A percentile compares a stretch with the other conserved stretches of the same genome.
Conservation (phyloP, 768 basidiomycete species). For the Lanmaoa rubissima region DNA sequence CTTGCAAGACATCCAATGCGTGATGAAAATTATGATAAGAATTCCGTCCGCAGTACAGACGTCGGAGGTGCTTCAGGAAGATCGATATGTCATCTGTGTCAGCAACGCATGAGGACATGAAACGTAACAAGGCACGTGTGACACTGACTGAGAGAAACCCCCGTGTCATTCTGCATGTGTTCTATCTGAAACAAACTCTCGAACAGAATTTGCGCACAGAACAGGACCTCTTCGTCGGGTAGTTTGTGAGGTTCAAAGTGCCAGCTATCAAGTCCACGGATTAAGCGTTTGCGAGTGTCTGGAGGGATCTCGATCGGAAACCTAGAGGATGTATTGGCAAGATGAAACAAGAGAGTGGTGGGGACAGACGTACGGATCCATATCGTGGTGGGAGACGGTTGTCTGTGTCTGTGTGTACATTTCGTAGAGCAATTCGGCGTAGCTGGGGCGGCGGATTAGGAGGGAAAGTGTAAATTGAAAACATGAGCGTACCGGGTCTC, state of each 20-base stretch:
- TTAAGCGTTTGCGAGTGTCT: slow-evolving; percentile 58
- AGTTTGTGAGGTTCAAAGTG: slow-evolving; percentile 87
- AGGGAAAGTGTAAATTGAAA: neutral
- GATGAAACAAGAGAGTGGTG: neutral
- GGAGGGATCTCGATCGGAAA: slow-evolving; percentile 47
- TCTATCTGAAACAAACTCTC: slow-evolving; percentile 81
- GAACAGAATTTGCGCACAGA: slow-evolving; percentile 83
- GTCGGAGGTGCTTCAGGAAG: slow-evolving; percentile 86
- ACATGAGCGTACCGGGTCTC: slow-evolving; percentile 45
- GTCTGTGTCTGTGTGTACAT: slow-evolving; percentile 81
- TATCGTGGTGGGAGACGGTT: slow-evolving; percentile 56
- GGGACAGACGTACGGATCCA: slow-evolving; percentile 22
- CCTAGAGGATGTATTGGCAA: slow-evolving; percentile 31
- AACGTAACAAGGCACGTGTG: slow-evolving; percentile 17
- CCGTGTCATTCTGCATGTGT: slow-evolving; percentile 60
- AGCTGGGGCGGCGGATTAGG: slow-evolving; percentile 38
- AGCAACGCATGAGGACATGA: slow-evolving; percentile 17
- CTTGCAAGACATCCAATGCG: slow-evolving; percentile 94
- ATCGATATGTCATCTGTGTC: slow-evolving; percentile 65
- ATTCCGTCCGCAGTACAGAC: slow-evolving; percentile 86
- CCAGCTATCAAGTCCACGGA: slow-evolving; percentile 74
- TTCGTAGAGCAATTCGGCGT: slow-evolving; percentile 80
- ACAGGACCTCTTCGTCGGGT: slow-evolving; percentile 76
- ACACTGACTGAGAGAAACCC: slow-evolving; percentile 57
- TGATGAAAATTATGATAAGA: slow-evolving; percentile 98